These are phyloP conservation scores for Heterobasidion parviporum DNA, from an alignment of 1,284 basidiomycete genomes.

Conservation along the genomic window DNA sequence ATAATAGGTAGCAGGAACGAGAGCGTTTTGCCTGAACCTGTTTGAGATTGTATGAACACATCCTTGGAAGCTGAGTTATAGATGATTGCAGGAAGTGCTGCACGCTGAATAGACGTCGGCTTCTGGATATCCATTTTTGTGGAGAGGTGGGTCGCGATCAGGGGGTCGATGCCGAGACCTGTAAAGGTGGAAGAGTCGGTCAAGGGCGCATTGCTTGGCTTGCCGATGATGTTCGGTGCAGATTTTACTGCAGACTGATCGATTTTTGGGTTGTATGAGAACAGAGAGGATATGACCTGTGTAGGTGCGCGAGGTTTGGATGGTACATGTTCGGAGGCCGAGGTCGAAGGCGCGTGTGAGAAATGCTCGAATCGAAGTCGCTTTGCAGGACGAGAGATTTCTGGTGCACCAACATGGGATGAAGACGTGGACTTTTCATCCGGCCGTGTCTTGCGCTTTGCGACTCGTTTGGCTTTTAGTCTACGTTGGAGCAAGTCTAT, in stretches of 20 bases:
- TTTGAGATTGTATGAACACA: conserved; percentile 95
- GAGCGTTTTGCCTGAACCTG: conserved; percentile 96
- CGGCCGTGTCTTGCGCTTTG: conserved; percentile 50
- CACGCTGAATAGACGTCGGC: conserved; percentile 89
- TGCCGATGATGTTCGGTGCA: conserved; percentile 21
- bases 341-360: conserved; percentile 5
- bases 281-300: conserved; percentile 88
- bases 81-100: conserved; percentile 71
- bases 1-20: conserved; percentile 94
- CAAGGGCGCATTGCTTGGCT: conserved; percentile 82
- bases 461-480: conserved; percentile 60
- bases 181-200: conserved; percentile 65
- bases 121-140: conserved; percentile 78
- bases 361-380: conserved; percentile 34
- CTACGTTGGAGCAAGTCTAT: conserved; percentile 26
- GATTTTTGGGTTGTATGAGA: conserved; percentile 75
- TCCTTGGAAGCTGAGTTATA: conserved; percentile 49
- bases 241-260: conserved; percentile 29
- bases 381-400: conserved; percentile 32
- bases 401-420: conserved; percentile 6
- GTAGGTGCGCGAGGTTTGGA: conserved; percentile 30
- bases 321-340: conserved; percentile 14
- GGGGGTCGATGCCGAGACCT: conserved; percentile 74
- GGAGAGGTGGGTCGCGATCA: conserved; percentile 75
- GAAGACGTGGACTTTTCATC: conserved; percentile 16